These are phyloP conservation scores for Ascosphaera aggregata DNA, from an alignment of 2,329 filamentous ascomycete species.

Conservation along the genomic window DNA sequence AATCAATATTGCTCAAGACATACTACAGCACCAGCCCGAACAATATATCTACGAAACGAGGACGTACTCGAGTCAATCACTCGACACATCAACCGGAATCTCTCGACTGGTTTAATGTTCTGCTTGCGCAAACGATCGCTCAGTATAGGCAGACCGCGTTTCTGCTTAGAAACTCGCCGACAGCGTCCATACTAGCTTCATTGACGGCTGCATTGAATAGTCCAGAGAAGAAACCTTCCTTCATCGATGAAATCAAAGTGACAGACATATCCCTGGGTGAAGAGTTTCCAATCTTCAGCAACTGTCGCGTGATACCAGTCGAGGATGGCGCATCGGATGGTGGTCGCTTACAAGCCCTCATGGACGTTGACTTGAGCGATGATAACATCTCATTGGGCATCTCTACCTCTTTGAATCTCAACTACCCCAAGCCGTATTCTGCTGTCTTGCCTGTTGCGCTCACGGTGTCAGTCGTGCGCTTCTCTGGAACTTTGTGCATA, in stretches of 20 bases:
- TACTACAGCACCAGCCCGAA: conserved; percentile 52
- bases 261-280: conserved; percentile 88
- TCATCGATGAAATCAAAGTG: conserved; percentile 79
- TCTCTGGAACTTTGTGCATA: conserved; percentile 82
- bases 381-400: conserved; percentile 84
- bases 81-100: conserved; percentile 89
- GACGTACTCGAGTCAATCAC: conserved; percentile 19
- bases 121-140: conserved; percentile 88
- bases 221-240: conserved; percentile 65
- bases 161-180: conserved; percentile 43
- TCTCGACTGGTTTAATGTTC: conserved; percentile 96
- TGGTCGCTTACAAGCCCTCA: conserved; percentile 66
- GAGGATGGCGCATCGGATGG: conserved; percentile 33
- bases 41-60: conserved; percentile 17
- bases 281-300: conserved; percentile 97
- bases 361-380: conserved; percentile 87
- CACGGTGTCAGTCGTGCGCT: conserved; percentile 75
- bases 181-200: conserved; percentile 48
- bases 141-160: conserved; percentile 86
- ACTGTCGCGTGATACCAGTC: conserved; percentile 84
- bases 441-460: conserved; percentile 82
- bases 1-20: conserved; percentile 67
- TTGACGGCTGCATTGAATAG: conserved; percentile 73
- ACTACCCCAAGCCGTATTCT: conserved; percentile 76
- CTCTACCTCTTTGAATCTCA: conserved; percentile 82